Evolutionary conservation across 805 yeast genomes (phyloP), one percentile per base, ranked within the genome.

Genomic region (Candida loeiensis): DNA sequence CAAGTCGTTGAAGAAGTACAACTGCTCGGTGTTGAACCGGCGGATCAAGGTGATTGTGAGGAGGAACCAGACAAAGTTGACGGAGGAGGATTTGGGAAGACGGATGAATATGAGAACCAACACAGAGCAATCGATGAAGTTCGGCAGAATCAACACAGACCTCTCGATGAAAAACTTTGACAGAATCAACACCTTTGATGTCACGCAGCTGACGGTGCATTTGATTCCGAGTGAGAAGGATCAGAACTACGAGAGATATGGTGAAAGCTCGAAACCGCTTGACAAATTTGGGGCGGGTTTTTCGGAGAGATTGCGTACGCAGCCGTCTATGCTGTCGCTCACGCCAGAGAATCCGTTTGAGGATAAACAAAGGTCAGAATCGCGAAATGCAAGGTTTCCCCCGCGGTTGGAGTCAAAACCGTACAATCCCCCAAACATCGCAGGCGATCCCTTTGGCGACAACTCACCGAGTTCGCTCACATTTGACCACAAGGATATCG

Each of bases 1-100:
- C 39, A 70, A 66, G 35, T 67, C 77, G 9, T 58, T 83, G 40
- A 81, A 77, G 48, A 78, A 77, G 45, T 82, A 73, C 57, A 82
- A 85, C 52, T 79, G 82, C 55, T 51, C 66, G 8, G 68, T 77
- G 22, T 79, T 82, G 37, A 80, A 81, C 54, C 68, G 71, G 21
- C 71, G 75, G 21, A 79, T 84, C 16, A 74, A 79, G 41, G 54
- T 58, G 20, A 57, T 82, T 44, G 80, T 80, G 3, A 59, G 56
- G 40, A 63, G 62, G n/a, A 39, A 39, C 30, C 21, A 31, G 28
- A 39, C 37, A 2, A 39, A 39, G n/a, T 18, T 28, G 24, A 28
- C 15, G 19, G 35, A 39, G 15, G 6, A 39, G 31, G 32, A 30
- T 34, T 34, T 29, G 38, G 34, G 6, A 35, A 35, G 31, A 39